Conservation (phyloP, 352 stramenopile genomes). For the Phytophthora palmivora region DNA sequence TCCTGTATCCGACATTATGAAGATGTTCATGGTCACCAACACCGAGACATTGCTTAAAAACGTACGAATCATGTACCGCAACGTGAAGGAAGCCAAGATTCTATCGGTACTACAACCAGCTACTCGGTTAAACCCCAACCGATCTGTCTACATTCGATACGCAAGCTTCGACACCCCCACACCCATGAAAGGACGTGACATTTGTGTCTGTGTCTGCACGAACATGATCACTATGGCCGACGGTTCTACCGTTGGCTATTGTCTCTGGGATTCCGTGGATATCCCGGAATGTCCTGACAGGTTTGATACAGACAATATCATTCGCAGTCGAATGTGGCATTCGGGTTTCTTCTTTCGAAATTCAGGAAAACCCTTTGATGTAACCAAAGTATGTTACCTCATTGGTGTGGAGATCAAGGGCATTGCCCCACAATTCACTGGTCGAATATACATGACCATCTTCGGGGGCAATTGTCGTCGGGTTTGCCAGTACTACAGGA, state of each 20-base stretch:
- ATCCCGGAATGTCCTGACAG: constrained; percentile 41
- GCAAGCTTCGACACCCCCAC: constrained; percentile 45
- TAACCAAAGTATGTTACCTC: constrained; percentile 63
- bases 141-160: constrained; percentile 46
- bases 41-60: constrained; percentile 56
- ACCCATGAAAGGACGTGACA: constrained; percentile 47
- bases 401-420: constrained; percentile 41
- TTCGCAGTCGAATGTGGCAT: constrained; percentile 46
- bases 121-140: constrained; percentile 31
- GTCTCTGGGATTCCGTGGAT: constrained; percentile 64
- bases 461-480: constrained; percentile 53
- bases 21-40: constrained; percentile 52
- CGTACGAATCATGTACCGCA: constrained; percentile 55
- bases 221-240: constrained; percentile 28
- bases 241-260: constrained; percentile 62
- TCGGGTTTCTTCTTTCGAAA: constrained; percentile 60
- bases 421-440: constrained; percentile 33
- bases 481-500: constrained; percentile 52
- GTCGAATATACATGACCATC: constrained; percentile 45
- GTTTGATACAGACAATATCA: constrained; percentile 36
- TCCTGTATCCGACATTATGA: constrained; percentile 48
- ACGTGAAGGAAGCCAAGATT: constrained; percentile 56
- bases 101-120: constrained; percentile 45
- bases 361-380: constrained; percentile 33
- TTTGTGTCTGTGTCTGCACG: constrained; percentile 44